Percentiles rank a stretch among this genome's conserved stretches.
phyloP scores from a whole-genome alignment of 495 filamentous ascomycete species.

The Evernia prunastri region DNA sequence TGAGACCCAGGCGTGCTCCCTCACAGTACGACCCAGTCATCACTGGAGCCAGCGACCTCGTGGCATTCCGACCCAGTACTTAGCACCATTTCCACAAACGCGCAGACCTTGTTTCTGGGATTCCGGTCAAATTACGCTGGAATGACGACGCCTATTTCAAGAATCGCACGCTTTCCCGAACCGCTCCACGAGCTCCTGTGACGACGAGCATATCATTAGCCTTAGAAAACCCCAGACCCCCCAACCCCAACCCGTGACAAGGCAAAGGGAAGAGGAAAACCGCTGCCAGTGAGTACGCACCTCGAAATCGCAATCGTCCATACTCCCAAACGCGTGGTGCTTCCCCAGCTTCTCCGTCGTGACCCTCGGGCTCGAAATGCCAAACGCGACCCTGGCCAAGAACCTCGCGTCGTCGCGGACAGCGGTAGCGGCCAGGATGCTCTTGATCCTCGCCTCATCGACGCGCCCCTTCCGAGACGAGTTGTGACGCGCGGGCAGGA shows the following conservation, averaged over 20 bases:
- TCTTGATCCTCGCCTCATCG: slow-evolving; percentile 33
- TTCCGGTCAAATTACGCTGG: not conserved
- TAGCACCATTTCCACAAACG: too few relatives aligned
- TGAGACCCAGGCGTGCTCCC: too few relatives aligned
- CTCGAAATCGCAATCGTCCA: slow-evolving; percentile 45
- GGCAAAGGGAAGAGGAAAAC: too few relatives aligned
- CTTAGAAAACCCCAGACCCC: too few relatives aligned
- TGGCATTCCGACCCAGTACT: too few relatives aligned
- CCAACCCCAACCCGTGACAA: too few relatives aligned
- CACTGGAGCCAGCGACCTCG: too few relatives aligned
- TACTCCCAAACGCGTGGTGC: slow-evolving; percentile 40
- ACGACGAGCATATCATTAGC: not conserved
- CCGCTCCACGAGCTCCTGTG: slow-evolving; percentile 10
- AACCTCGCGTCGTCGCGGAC: slow-evolving; percentile 50
- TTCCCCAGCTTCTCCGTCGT: slow-evolving; percentile 38
- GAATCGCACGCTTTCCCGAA: not conserved
- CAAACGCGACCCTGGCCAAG: slow-evolving; percentile 51
- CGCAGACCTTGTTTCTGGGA: too few relatives aligned
- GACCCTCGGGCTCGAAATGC: slow-evolving; percentile 49
- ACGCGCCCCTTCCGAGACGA: slow-evolving; percentile 21
- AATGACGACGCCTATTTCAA: not conserved
- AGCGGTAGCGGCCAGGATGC: slow-evolving; percentile 35
- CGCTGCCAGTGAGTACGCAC: slow-evolving; percentile 26
- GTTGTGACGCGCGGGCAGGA: slow-evolving; percentile 9
- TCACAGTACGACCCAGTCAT: too few relatives aligned